A percentile compares a stretch with the other conserved stretches of the same genome.
These are phyloP conservation scores for Geotrichum macrosporum DNA, from an alignment of 1,139 yeast species.

Conservation along the genomic window DNA sequence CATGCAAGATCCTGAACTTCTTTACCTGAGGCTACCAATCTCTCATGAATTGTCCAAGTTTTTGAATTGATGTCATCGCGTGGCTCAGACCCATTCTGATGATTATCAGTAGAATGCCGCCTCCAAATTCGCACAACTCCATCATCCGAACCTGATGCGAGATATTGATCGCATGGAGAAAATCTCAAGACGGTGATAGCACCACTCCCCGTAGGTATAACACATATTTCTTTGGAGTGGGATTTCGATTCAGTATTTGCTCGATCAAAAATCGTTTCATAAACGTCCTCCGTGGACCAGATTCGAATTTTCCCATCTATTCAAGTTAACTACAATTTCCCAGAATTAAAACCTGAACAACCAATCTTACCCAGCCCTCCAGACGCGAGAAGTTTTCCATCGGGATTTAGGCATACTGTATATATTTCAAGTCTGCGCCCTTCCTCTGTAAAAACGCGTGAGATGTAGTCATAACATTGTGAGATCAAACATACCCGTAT, in stretches of 20 bases:
- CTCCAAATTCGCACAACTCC: slow-evolving; percentile 91
- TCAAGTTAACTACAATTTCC: not conserved
- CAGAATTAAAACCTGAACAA: not conserved
- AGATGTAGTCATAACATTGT: not conserved
- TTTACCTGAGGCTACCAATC: slow-evolving; percentile 93
- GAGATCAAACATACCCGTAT: slow-evolving; percentile 47
- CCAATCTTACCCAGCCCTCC: slow-evolving; percentile 60
- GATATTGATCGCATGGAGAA: slow-evolving; percentile 83
- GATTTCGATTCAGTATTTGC: not conserved
- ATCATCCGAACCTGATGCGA: slow-evolving; percentile 95
- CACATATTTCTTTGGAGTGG: slow-evolving; percentile 27
- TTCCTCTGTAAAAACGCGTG: slow-evolving; percentile 49
- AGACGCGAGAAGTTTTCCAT: slow-evolving; percentile 81
- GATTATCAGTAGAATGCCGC: slow-evolving; percentile 66
- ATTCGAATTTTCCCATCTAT: slow-evolving; percentile 83
- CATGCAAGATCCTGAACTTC: slow-evolving; percentile 97
- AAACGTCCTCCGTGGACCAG: slow-evolving; percentile 67
- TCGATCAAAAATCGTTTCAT: slow-evolving; percentile 23
- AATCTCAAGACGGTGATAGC: slow-evolving; percentile 91
- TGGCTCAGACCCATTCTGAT: not conserved
- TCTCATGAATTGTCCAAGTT: slow-evolving; percentile 87
- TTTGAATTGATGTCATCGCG: slow-evolving; percentile 56
- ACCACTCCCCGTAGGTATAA: slow-evolving; percentile 48
- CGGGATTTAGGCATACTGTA: slow-evolving; percentile 72
- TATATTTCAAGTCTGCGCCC: slow-evolving; percentile 77